Conservation (phyloP, 495 filamentous ascomycete species). For the Penicilliopsis zonata region DNA sequence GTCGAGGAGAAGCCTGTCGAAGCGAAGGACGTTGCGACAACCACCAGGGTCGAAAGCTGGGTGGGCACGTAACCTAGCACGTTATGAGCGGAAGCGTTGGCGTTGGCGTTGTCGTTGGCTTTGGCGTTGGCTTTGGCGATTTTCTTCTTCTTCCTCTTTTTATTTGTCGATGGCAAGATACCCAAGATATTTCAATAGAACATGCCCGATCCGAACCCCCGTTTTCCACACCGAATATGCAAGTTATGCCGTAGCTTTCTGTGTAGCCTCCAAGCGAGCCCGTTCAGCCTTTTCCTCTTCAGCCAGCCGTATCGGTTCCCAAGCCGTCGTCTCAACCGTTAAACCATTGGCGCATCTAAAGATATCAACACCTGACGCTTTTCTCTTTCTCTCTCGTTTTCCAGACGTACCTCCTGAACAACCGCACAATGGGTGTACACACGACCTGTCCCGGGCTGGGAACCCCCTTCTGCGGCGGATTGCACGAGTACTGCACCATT, state of each 20-base stretch:
- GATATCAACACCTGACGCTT: too few species aligned
- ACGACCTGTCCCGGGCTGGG: constrained; percentile 43
- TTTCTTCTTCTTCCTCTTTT: neutral
- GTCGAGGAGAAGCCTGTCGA: constrained; percentile 18
- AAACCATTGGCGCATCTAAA: constrained; percentile 65
- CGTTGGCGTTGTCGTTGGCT: constrained; percentile 29
- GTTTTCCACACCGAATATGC: neutral
- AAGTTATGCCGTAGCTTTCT: neutral
- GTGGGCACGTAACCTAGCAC: constrained; percentile 14
- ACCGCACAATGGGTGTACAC: constrained; percentile 63
- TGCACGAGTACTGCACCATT: constrained; percentile 75
- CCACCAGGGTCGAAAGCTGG: constrained; percentile 17
- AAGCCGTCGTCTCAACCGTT: constrained; percentile 72
- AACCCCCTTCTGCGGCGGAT: constrained; percentile 42
- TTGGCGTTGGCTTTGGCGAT: constrained; percentile 8
- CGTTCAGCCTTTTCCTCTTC: constrained; percentile 19
- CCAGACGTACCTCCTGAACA: constrained; percentile 74
- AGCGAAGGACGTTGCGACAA: constrained; percentile 9
- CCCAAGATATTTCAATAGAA: too few species aligned
- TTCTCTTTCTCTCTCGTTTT: too few species aligned
- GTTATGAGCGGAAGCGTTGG: constrained; percentile 6
- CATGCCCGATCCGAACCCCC: neutral
- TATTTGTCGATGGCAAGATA: neutral
- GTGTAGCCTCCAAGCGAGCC: constrained; percentile 1
- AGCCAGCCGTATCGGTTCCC: constrained; percentile 40